Evolutionary conservation across 176 grass and related monocot species (phyloP), one percentile per base, ranked within the genome.

Genomic region (Canna indica): DNA sequence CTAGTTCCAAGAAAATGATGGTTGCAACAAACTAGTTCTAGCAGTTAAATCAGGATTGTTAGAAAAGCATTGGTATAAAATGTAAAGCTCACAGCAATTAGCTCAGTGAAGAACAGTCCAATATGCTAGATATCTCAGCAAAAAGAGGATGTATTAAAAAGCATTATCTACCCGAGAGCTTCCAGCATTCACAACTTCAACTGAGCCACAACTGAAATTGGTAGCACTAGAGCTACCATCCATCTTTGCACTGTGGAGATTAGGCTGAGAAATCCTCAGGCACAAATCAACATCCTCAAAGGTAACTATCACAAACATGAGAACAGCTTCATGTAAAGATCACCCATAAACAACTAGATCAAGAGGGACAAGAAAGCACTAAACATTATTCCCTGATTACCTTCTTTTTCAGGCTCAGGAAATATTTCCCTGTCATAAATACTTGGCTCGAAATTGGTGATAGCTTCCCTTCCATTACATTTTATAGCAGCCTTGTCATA

Each of bases 401-500:
- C 89, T 82, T 90, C 84, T 73, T 80, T 80, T 76, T 90, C 73
- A 56, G 68, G 48, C 54, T 93, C 78, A 7, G 84, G 74, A 74
- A 34, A 32, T 53, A 72, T 46, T 66, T 88, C 82, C 38, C 65
- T 80, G 59, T 99, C 81, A 16, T 99, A 93, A 61, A 75, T 72
- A 60, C 75, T 88, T 66, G 82, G 75, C 64, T 99, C 89, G 29
- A 99, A 99, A 71, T 99, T 99, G 5, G 94, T 99, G 30, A 93
- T 82, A 70, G 94, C 89, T 78, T 93, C 94, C 62, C 84, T 99
- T 63, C 94, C 94, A 64, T 99, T 99, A 78, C 86, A 90, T 47
- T 81, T 90, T 52, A 99, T 85, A 38, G 89, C 94, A 57, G 94
- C 94, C 73, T 86, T 99, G 77, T 99, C 94, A 78, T 99, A 99